Conservation (phyloP, 805 yeast genomes). For the Monosporozyma solicola region DNA sequence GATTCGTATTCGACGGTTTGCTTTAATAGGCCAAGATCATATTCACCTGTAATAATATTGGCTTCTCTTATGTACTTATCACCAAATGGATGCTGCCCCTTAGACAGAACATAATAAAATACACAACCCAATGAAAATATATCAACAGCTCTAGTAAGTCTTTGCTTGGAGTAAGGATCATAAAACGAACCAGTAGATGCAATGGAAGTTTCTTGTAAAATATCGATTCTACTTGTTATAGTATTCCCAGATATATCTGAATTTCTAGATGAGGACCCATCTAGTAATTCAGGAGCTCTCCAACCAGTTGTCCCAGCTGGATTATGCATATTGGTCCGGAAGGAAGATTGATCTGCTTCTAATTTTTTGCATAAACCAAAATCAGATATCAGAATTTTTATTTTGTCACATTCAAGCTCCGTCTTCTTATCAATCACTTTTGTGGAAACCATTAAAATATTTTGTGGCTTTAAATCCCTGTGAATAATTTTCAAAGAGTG, state of each 20-base stretch:
- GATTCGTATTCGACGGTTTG: conserved; percentile 18
- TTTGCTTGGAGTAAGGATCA: conserved; percentile 39
- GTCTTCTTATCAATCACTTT: conserved; percentile 29
- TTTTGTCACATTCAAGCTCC: conserved; percentile 28
- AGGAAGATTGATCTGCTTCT: conserved; percentile 88
- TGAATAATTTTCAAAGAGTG: conserved; percentile 90
- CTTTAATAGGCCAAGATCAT: conserved; percentile 37
- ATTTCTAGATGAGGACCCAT: conserved; percentile 10
- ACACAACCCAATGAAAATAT: conserved; percentile 93
- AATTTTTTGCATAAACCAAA: conserved; percentile 91
- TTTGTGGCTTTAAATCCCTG: conserved; percentile 91
- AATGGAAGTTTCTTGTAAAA: conserved; percentile 4
- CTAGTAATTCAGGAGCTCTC: conserved; percentile 89
- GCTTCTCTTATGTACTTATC: conserved; percentile 80
- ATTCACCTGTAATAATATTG: conserved; percentile 66
- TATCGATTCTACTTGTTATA: neutral
- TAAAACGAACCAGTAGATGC: conserved; percentile 17
- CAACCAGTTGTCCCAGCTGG: conserved; percentile 98
- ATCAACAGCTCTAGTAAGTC: conserved; percentile 84
- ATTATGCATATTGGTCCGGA: conserved; percentile 73
- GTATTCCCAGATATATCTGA: conserved; percentile 3
- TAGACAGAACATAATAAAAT: conserved; percentile 73
- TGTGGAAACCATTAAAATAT: conserved; percentile 73
- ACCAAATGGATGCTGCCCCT: conserved; percentile 94
- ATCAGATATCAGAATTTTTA: conserved; percentile 80